Conservation (phyloP, 352 stramenopile genomes). For the Elongisporangium undulatum region DNA sequence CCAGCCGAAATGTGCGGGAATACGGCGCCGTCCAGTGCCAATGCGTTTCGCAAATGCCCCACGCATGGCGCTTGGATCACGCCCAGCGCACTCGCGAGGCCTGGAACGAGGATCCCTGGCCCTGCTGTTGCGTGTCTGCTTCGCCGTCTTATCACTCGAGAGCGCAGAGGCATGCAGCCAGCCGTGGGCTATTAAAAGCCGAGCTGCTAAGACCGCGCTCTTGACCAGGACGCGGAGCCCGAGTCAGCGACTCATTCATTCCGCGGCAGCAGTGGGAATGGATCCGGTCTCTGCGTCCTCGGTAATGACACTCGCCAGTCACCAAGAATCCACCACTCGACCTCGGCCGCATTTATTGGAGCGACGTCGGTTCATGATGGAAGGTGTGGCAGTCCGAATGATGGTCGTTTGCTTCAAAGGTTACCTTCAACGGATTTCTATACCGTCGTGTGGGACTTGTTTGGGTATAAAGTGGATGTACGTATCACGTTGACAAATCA, state of each 20-base stretch:
- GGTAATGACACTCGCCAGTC: background rate
- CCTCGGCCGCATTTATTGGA: too few relatives aligned
- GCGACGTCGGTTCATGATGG: too few relatives aligned
- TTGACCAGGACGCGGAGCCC: background rate
- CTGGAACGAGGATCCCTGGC: background rate
- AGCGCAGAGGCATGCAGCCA: background rate
- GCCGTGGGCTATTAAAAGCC: background rate
- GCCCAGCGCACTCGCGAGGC: background rate
- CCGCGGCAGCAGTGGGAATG: too few relatives aligned
- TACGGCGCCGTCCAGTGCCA: background rate
- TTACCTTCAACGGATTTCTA: background rate
- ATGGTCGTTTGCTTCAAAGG: background rate
- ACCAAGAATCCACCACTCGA: too few relatives aligned
- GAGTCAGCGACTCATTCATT: background rate
- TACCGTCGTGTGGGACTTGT: background rate
- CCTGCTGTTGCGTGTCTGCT: background rate
- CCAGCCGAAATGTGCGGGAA: too few relatives aligned
- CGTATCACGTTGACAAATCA: constrained; percentile 22
- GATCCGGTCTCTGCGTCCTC: background rate
- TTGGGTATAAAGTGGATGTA: background rate
- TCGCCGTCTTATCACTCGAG: background rate
- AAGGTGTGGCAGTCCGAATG: background rate
- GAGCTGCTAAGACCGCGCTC: background rate
- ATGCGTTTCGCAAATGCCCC: background rate
- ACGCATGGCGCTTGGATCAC: background rate